phyloP scores from a whole-genome alignment of 2,329 filamentous ascomycete species.

The Ophiostoma himal-ulmi region DNA sequence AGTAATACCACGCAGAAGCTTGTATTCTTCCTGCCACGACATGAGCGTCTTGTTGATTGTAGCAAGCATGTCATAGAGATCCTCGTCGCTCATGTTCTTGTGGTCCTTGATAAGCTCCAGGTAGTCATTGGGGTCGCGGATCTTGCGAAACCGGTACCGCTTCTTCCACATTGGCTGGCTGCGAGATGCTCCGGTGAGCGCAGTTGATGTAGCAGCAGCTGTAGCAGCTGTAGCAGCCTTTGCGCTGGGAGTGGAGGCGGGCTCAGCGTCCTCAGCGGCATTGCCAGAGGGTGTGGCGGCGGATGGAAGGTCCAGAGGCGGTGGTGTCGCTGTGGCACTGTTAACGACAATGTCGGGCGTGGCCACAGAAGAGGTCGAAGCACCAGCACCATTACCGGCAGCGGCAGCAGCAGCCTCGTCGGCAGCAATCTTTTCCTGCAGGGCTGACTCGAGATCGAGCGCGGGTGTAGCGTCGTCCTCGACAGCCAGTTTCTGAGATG shows the following conservation, averaged over 20 bases:
- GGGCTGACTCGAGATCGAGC: constrained; percentile 17
- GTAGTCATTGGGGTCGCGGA: constrained; percentile 47
- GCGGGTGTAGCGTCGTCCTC: not conserved
- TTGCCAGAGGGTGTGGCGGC: not conserved
- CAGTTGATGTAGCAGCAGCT: not conserved
- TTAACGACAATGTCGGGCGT: constrained; percentile 16
- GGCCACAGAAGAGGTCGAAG: not conserved
- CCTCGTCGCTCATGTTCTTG: constrained; percentile 43
- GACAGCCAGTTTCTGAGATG: not conserved
- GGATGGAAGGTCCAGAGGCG: not conserved
- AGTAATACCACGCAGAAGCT: constrained; percentile 44
- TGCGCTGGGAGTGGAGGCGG: not conserved
- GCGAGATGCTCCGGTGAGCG: constrained; percentile 17
- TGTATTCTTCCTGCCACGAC: constrained; percentile 52
- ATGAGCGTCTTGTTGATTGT: constrained; percentile 42
- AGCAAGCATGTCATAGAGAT: constrained; percentile 42
- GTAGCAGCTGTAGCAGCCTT: not conserved
- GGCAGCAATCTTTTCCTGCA: constrained; percentile 22
- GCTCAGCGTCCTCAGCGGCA: not conserved
- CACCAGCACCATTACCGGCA: not conserved
- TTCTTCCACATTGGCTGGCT: constrained; percentile 30
- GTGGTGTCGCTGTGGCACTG: constrained; percentile 17
- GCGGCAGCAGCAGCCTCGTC: constrained; percentile 17
- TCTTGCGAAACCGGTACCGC: constrained; percentile 45
- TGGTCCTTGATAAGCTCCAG: constrained; percentile 44